Base-by-base conservation (phyloP, 1,284 basidiomycete species). In the Ustilago loliicola region DNA sequence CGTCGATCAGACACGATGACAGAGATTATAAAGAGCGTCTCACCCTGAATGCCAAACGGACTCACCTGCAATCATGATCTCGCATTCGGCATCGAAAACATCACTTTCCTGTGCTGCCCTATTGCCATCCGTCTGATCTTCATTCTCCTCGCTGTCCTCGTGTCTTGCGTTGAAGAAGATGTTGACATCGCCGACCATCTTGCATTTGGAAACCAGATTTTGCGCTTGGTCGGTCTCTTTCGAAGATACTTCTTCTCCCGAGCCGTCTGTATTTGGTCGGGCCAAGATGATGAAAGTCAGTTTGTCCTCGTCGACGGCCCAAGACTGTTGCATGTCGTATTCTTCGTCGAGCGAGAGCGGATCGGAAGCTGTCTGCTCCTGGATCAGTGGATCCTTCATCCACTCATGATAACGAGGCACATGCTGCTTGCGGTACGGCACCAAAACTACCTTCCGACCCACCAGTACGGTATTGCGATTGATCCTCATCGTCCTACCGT, bases 181-280 rank as follows among this genome's bases (percentile, higher is more conserved):
- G 85, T 98, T 98, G 47, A 96, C 94, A 84, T 98, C 95, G 34
- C 96, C 96, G 17, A 94, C 89, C 95, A 97, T 96, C 11, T 89
- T 59, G 58, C 65, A 61, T 1, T 53, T 29, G 1, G 54, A 29
- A 1, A 78, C 10, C 0, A 72, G 61, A 88, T 87, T 13, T 51
- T 63, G 1, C 85, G 52, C 10, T 63, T 52, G 0, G 4, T 11
- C 8, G 61, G 50, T 34, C 15, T 30, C 52, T 40, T 34, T n/a
- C 50, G 54, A 15, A 34, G 32, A 6, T 13, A 36, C 56, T 2
- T 19, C 21, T 9, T 11, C 55, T 7, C 50, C 51, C 4, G 59
- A 42, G 3, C 54, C 25, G 15, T 25, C 15, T 1, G 10, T 15
- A 9, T 50, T 25, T 27, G 23, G 48, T 19, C 23, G 53, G 3